Base-by-base conservation (phyloP, 1,139 yeast genomes). In the Keqinozyma sinolaborantium region DNA sequence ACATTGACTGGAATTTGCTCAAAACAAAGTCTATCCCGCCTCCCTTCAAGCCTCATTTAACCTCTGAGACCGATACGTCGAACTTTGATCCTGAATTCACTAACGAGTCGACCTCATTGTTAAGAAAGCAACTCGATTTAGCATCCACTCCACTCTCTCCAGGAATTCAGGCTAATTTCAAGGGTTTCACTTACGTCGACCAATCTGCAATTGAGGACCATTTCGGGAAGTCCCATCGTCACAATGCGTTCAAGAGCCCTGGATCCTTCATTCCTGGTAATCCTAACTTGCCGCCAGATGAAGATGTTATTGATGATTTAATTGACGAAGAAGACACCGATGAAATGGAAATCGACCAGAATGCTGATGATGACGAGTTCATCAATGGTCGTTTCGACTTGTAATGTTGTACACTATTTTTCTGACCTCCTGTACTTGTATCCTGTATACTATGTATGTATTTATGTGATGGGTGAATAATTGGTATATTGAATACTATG, bases 41-140 rank as follows among this genome's bases (percentile, higher is more conserved):
- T 21, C 98, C 98, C 3, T 90, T 88, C 66, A 87, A 88, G 57
- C 98, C 98, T 2, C 95, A 87, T 54, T 75, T 92, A 44, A 66
- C 84, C 5, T 82, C 88, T 24, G 98, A 92, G 53, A 79, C 94
- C 3, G 98, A 92, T 57, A 90, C 96, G 6, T 84, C 95, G 10
- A 92, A 92, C 59, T 92, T 92, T 60, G 98, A 92, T 55, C 97
- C 97, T 5, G 97, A 90, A 58, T 92, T 92, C 58, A 92, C 98
- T 11, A 83, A 82, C 47, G 90, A 95, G 30, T 83, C 95, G 23
- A 87, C 95, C 1, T 82, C 94, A 13, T 80, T 78, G 24, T 73
- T 86, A 56, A 80, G 77, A 51, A 79, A 79, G 48, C 85, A 81
- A 46, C 59, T 74, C 60, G 75, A 77, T 57, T 72, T 80, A 45